Base-by-base conservation (phyloP, 2,329 filamentous ascomycete genomes). In the Penicillium rolfsii region DNA sequence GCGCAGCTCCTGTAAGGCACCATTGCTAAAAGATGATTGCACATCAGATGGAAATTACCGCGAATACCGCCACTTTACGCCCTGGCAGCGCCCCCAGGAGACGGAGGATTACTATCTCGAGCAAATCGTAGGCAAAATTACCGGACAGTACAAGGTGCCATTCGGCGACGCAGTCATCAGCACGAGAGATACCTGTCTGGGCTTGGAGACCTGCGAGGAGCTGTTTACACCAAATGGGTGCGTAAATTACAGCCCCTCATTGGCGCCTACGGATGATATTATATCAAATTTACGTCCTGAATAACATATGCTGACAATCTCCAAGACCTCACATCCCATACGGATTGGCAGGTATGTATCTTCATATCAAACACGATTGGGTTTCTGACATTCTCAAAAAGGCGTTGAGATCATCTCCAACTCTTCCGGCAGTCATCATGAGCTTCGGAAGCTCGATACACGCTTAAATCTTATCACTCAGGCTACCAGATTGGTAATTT, bases 381-480 rank as follows among this genome's bases (percentile, higher is more conserved):
- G 14, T 33, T n/a, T 38, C 14, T 33, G 30, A 33, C 30, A 11
- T 33, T 24, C 41, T 19, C 19, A 16, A 9, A 83, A 87, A 67
- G 91, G 91, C 4, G 85, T 87, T 5, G 91, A 91, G 70, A 87
- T 92, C 57, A 84, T 91, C 64, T 86, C 86, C 8, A 94, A 94
- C 74, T 86, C 83, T 3, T 87, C 83, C 56, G 90, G 87, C 6
- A 87, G 82, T 12, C 91, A 94, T 72, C 86, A 87, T 69, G 84
- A 87, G 66, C 76, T 91, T 8, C 80, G 87, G 19, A 92, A 92
- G 73, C 82, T 92, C 0, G 78, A 88, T 59, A 85, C 80, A 0
- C 79, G 88, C 1, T 77, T 92, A 30, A 82, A 85, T 5, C 77
- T 93, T 5, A 91, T 92, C 57, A 78, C 80, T 1, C 84, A 90